Evolutionary conservation across 2,329 filamentous ascomycete species (phyloP).

Genomic region (Gnomoniopsis smithogilvyi): DNA sequence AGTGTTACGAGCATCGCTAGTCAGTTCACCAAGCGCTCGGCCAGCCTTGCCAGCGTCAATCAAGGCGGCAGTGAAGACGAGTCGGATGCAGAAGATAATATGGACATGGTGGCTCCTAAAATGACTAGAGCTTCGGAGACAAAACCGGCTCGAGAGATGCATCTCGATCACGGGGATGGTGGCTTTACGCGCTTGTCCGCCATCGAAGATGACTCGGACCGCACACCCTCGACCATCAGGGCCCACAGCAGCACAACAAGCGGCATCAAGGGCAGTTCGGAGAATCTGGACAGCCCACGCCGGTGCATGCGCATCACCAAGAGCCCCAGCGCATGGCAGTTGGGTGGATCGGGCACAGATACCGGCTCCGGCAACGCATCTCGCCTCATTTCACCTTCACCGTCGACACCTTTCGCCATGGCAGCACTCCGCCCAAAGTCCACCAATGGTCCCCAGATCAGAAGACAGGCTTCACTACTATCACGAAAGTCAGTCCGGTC

Average conservation of each 20-base stretch:
- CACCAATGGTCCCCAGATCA: constrained; percentile 22
- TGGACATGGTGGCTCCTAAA: neutral
- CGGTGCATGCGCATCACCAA: constrained; percentile 13
- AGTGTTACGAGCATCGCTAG: constrained; percentile 77
- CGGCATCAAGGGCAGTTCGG: neutral
- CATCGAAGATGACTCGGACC: constrained; percentile 13
- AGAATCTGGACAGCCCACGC: neutral
- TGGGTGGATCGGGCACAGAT: neutral
- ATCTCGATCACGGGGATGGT: neutral
- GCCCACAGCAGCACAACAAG: neutral
- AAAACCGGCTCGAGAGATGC: neutral
- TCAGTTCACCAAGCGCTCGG: constrained; percentile 71
- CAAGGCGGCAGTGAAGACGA: constrained; percentile 29
- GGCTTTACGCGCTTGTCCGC: constrained; percentile 1
- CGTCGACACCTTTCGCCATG: neutral
- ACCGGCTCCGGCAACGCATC: neutral
- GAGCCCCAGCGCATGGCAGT: constrained; percentile 15
- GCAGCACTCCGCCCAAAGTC: constrained; percentile 21
- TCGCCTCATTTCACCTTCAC: neutral
- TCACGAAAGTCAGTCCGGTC: constrained; percentile 17
- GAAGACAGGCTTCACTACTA: constrained; percentile 16
- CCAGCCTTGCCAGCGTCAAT: constrained; percentile 44
- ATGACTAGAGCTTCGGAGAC: neutral
- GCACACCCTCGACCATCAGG: constrained; percentile 4
- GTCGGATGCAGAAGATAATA: constrained; percentile 13